phyloP scores from a whole-genome alignment of 805 yeast species.

The Schwanniomyces polymorphus region DNA sequence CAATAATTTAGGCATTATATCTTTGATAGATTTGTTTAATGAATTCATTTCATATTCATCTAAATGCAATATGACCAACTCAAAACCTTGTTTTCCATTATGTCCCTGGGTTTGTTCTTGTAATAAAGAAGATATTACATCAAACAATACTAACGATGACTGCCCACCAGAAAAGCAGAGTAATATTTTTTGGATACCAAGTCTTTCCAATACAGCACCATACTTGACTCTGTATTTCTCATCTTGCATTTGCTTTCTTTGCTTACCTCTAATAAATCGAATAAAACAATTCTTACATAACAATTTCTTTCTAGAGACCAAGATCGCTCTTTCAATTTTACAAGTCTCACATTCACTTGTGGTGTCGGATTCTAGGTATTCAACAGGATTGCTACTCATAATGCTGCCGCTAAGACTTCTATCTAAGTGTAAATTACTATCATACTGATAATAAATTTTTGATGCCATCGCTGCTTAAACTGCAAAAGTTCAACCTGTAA shows the following conservation, averaged over 20 bases:
- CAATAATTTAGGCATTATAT: constrained; percentile 16
- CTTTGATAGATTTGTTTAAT: constrained; percentile 13
- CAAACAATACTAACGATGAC: constrained; percentile 68
- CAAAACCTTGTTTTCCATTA: constrained; percentile 69
- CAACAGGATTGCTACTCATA: constrained; percentile 7
- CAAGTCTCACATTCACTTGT: constrained; percentile 50
- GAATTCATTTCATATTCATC: constrained; percentile 31
- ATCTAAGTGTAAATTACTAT: not conserved
- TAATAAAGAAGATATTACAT: constrained; percentile 60
- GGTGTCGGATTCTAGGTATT: constrained; percentile 4
- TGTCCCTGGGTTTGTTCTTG: constrained; percentile 62
- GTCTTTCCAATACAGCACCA: constrained; percentile 36
- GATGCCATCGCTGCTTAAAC: not conserved
- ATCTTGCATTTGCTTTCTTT: constrained; percentile 72
- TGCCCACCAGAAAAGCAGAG: constrained; percentile 67
- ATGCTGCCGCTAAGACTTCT: not conserved
- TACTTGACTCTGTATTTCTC: constrained; percentile 74
- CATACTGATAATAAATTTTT: not conserved
- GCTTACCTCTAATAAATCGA: constrained; percentile 74
- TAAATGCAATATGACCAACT: constrained; percentile 51
- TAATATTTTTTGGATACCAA: constrained; percentile 45
- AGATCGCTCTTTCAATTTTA: constrained; percentile 37
- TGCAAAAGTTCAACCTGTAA: not conserved
- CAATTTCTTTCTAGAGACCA: constrained; percentile 59
- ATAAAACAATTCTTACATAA: constrained; percentile 70